Base-by-base conservation (phyloP, 2,329 filamentous ascomycete species). In the Pseudocercospora fuligena region DNA sequence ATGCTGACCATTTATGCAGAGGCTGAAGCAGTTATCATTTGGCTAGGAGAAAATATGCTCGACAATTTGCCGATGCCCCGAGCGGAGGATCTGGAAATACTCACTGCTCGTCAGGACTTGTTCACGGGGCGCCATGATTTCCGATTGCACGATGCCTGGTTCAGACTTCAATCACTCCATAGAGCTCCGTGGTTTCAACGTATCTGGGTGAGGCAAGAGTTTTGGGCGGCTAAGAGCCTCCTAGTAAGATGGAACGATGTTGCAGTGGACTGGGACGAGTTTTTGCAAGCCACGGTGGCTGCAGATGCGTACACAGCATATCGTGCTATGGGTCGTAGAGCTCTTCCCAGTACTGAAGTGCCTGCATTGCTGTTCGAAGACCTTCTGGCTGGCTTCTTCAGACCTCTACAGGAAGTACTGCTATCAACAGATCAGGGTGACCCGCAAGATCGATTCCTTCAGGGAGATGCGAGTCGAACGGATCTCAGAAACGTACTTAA, bases 1-100 rank as follows among this genome's bases (percentile, higher is more conserved):
- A 64, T 64, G 61, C 25, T 53, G n/a, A 51, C 27, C 5, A 58
- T 64, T n/a, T 64, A 64, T 36, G 58, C 51, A 49, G 31, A 58
- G 25, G 61, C 61, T 27, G 33, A 56, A 27, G 61, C 46, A 25
- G 62, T 64, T n/a, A 46, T 64, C 14, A 40, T 64, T 23, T 64
- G 62, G 47, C 47, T 51, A 12, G 47, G 47, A 9, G 47, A 25
- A 14, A 2, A 51, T 14, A 27, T 23, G 19, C 47, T 51, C 21
- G 9, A 27, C 23, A 19, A 25, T 9, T 25, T 25, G 23, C 19
- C 47, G 5, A 14, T 14, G 16, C 47, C 47, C 16, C 2, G 1
- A 21, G 23, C 23, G 19, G 47, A 51, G 19, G 47, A 51, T 16
- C 47, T 51, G 19, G 47, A 51, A 12, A 25, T 51, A 19, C 47